Conservation (phyloP, 805 yeast genomes). For the Pichia phayaonensis region DNA sequence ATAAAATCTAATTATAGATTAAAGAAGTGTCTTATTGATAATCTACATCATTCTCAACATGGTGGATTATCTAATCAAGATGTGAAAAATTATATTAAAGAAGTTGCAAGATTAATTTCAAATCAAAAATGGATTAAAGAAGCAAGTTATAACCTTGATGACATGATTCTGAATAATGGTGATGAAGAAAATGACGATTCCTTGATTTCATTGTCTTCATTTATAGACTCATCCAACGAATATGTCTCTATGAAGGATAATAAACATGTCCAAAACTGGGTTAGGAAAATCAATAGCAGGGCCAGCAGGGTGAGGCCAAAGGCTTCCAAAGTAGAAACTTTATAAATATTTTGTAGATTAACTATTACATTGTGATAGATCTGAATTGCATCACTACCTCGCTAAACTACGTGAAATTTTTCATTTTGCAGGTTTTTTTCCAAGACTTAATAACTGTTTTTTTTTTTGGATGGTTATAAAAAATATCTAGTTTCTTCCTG, state of each 20-base stretch:
- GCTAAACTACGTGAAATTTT: background rate
- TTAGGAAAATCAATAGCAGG: background rate
- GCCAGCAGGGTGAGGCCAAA: background rate
- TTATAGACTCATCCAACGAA: conserved; percentile 1
- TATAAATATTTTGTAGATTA: background rate
- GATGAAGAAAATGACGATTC: conserved; percentile 5
- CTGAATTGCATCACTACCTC: background rate
- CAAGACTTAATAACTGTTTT: background rate
- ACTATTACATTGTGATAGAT: too few species aligned
- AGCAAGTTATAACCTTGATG: conserved; percentile 20
- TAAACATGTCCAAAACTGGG: conserved; percentile 2
- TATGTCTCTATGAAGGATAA: conserved; percentile 1
- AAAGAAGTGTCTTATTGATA: conserved; percentile 39
- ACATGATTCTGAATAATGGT: conserved; percentile 1
- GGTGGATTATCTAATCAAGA: conserved; percentile 46
- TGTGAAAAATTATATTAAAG: conserved; percentile 43
- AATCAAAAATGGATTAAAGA: conserved; percentile 58
- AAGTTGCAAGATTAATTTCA: conserved; percentile 46
- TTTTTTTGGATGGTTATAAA: background rate
- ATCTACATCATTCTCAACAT: conserved; percentile 44
- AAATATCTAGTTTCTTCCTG: background rate
- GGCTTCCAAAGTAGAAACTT: background rate
- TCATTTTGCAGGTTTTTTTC: background rate
- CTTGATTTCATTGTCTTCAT: conserved; percentile 7
- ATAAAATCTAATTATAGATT: conserved; percentile 42